Percentiles rank a stretch among this genome's conserved stretches.
These are phyloP conservation scores for Nissolia schottii DNA, from an alignment of 306 rosid genomes.

Conservation along the genomic window DNA sequence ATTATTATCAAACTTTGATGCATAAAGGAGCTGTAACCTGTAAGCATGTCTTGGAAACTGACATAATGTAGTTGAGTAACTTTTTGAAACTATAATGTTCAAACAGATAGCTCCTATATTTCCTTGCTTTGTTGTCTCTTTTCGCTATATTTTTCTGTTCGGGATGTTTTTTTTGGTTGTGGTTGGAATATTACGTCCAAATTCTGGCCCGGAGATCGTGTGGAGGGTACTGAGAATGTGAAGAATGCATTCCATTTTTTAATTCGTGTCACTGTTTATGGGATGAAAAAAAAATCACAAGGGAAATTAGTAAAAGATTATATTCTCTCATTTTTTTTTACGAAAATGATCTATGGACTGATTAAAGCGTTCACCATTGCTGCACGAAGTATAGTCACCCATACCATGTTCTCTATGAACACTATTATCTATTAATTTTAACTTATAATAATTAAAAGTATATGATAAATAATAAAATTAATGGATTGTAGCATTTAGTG, in stretches of 20 bases:
- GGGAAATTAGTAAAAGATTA: no score
- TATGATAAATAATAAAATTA: no score
- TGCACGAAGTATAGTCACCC: no score
- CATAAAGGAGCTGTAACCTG: slow-evolving; percentile 17
- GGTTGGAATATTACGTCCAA: background rate
- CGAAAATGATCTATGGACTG: no score
- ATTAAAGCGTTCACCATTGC: no score
- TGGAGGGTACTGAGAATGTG: background rate
- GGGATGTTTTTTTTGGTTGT: background rate
- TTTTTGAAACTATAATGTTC: background rate
- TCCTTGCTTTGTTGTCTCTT: background rate
- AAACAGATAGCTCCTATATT: background rate
- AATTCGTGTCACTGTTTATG: background rate
- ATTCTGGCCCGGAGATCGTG: background rate
- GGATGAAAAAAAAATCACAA: no score
- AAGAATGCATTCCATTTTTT: background rate
- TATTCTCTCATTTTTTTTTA: no score
- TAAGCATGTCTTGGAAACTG: slow-evolving; percentile 8
- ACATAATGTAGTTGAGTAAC: slow-evolving; percentile 20
- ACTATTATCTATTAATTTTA: no score
- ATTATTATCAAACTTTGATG: slow-evolving; percentile 18
- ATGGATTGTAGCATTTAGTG: no score
- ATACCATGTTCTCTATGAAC: no score
- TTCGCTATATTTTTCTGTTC: background rate
- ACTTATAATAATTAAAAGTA: no score